Percentiles rank a stretch among this genome's conserved stretches.
phyloP scores from a whole-genome alignment of 2,329 filamentous ascomycete genomes.

The Trichocomaceae sp. region DNA sequence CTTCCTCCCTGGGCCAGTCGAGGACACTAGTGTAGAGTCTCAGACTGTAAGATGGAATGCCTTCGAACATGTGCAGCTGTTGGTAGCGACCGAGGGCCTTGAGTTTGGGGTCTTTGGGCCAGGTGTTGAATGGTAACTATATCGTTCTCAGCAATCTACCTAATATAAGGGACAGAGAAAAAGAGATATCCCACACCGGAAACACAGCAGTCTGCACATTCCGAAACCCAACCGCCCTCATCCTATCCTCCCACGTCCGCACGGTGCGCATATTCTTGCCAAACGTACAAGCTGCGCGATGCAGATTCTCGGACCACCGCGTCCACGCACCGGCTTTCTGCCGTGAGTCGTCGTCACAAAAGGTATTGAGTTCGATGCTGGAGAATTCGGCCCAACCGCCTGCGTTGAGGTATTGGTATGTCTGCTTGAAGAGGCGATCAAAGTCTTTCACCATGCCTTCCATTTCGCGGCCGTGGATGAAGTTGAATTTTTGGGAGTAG shows the following conservation, averaged over 20 bases:
- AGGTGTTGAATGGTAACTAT: slow-evolving; percentile 19
- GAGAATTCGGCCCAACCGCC: slow-evolving; percentile 21
- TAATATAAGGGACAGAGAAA: not conserved
- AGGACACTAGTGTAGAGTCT: slow-evolving; percentile 25
- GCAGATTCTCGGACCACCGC: slow-evolving; percentile 17
- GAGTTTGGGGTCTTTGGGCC: slow-evolving; percentile 40
- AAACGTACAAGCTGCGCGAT: slow-evolving; percentile 18
- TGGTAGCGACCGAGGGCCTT: slow-evolving; percentile 43
- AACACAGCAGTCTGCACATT: slow-evolving; percentile 20
- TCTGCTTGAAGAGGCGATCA: slow-evolving; percentile 17
- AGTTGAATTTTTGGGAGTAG: slow-evolving; percentile 20
- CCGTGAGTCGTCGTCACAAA: slow-evolving; percentile 17
- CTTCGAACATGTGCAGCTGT: slow-evolving; percentile 18
- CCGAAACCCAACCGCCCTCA: slow-evolving; percentile 23
- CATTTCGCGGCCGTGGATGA: slow-evolving; percentile 22
- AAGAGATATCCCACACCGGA: slow-evolving; percentile 17
- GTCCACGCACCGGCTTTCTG: slow-evolving; percentile 12
- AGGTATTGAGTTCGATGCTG: slow-evolving; percentile 13
- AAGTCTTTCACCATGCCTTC: slow-evolving; percentile 20
- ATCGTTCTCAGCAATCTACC: too few relatives aligned
- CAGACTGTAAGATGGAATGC: slow-evolving; percentile 21
- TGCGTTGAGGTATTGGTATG: slow-evolving; percentile 16
- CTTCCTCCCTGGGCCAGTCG: slow-evolving; percentile 26
- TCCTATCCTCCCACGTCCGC: slow-evolving; percentile 15
- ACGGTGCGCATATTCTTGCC: slow-evolving; percentile 20